These are phyloP conservation scores for Tricholoma saponaceum DNA, from an alignment of 768 basidiomycete genomes.

Conservation along the genomic window DNA sequence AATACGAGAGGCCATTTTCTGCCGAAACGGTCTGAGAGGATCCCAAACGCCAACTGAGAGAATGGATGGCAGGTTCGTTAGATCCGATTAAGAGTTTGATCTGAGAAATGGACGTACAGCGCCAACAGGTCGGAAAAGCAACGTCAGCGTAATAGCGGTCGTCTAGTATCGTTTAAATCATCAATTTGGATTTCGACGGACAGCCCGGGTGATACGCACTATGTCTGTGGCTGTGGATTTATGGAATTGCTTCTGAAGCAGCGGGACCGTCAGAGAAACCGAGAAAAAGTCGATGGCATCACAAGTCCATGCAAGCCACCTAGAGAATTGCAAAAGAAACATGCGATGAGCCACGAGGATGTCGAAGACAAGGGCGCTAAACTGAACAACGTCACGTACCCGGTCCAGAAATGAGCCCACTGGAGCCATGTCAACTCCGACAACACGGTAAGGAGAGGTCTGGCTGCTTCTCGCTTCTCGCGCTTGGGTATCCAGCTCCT, in stretches of 20 bases:
- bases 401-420: constrained; percentile 55
- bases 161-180: constrained; percentile 33
- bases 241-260: constrained; percentile 43
- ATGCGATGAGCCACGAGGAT: not conserved
- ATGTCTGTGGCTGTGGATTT: constrained; percentile 33
- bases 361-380: no score
- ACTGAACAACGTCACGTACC: constrained; percentile 31
- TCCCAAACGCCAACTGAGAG: constrained; percentile 62
- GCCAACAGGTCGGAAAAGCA: constrained; percentile 79
- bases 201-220: constrained; percentile 17
- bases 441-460: constrained; percentile 43
- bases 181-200: not conserved
- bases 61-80: not conserved
- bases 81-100: constrained; percentile 13
- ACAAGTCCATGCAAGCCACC: constrained; percentile 82
- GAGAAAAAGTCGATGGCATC: constrained; percentile 87
- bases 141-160: constrained; percentile 82
- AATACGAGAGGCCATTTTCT: constrained; percentile 87
- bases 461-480: constrained; percentile 32
- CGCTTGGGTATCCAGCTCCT: constrained; percentile 43
- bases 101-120: constrained; percentile 40
- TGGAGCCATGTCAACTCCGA: constrained; percentile 44
- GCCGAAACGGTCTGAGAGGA: constrained; percentile 82
- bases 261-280: constrained; percentile 55
- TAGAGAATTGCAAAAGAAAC: constrained; percentile 17